A percentile compares a stretch with the other conserved stretches of the same genome.
These are phyloP conservation scores for Chlorella sorokiniana DNA, from an alignment of 139 green algal genomes.

Conservation along the genomic window DNA sequence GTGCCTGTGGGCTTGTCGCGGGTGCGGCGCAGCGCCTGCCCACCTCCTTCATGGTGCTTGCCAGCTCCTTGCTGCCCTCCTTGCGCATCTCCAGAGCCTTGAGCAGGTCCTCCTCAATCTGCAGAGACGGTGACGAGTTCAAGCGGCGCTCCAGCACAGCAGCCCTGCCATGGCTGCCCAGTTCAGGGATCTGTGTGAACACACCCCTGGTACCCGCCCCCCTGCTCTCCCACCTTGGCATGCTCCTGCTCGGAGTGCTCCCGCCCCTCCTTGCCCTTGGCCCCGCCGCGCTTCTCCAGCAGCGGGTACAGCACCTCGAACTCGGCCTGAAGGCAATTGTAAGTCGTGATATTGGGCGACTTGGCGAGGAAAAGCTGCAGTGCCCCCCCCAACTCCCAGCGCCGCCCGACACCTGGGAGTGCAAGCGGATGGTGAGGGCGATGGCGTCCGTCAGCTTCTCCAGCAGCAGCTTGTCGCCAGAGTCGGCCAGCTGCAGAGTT, in stretches of 20 bases:
- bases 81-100: constrained; percentile 36
- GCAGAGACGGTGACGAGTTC: neutral
- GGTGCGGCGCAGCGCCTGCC: too few species aligned
- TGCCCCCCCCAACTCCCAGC: too few species aligned
- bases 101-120: constrained; percentile 28
- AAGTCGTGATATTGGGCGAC: too few species aligned
- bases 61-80: constrained; percentile 32
- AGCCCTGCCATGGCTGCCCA: neutral
- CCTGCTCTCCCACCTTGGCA: neutral
- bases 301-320: constrained; percentile 36
- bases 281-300: constrained; percentile 22
- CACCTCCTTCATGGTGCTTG: constrained; percentile 15
- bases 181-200: too few species aligned
- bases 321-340: constrained; percentile 30
- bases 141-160: neutral
- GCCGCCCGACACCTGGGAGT: constrained; percentile 34
- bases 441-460: constrained; percentile 39
- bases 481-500: neutral
- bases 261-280: constrained; percentile 12
- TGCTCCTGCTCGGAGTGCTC: constrained; percentile 14
- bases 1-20: neutral
- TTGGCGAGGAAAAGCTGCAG: too few species aligned
- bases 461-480: constrained; percentile 21
- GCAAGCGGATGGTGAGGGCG: constrained; percentile 31
- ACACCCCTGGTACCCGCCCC: too few species aligned